Conservation (phyloP, 164 flowering plant species). For the Macadamia tetraphylla region DNA sequence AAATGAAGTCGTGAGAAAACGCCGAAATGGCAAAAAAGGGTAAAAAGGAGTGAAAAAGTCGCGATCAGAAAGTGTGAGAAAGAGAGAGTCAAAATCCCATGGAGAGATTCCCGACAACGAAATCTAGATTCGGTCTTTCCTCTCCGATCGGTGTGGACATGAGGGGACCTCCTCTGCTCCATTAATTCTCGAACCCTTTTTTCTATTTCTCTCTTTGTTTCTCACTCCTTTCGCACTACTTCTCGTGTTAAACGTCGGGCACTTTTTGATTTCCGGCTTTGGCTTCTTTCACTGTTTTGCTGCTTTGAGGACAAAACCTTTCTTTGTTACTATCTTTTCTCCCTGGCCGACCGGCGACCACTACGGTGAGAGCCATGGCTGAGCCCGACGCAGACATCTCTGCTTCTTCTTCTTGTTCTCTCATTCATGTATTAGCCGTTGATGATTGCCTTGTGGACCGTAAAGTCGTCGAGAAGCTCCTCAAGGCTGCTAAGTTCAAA, state of each 20-base stretch:
- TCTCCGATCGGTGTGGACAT: conserved; percentile 6
- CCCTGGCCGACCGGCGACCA: neutral
- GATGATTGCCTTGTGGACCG: conserved; percentile 25
- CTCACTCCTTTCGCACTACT: too few relatives aligned
- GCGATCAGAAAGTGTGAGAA: neutral
- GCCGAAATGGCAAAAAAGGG: too few relatives aligned
- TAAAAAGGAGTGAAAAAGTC: too few relatives aligned
- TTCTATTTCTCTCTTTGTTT: too few relatives aligned
- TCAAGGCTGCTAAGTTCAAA: conserved; percentile 20
- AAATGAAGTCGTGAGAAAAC: too few relatives aligned
- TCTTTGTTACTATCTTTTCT: neutral
- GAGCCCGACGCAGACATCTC: neutral
- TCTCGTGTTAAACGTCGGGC: conserved; percentile 1
- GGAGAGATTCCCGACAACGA: conserved; percentile 23
- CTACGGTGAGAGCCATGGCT: conserved; percentile 1
- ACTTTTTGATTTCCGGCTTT: neutral
- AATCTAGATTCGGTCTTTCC: conserved; percentile 13
- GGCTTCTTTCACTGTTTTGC: neutral
- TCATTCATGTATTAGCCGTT: conserved; percentile 21
- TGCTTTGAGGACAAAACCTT: neutral
- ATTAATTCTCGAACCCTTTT: neutral
- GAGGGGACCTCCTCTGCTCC: neutral
- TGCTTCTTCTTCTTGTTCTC: neutral
- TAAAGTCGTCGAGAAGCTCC: conserved; percentile 21
- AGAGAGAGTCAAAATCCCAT: conserved; percentile 6